phyloP scores from a whole-genome alignment of 2,329 filamentous ascomycete species.

The Pestalotiopsis sp. region DNA sequence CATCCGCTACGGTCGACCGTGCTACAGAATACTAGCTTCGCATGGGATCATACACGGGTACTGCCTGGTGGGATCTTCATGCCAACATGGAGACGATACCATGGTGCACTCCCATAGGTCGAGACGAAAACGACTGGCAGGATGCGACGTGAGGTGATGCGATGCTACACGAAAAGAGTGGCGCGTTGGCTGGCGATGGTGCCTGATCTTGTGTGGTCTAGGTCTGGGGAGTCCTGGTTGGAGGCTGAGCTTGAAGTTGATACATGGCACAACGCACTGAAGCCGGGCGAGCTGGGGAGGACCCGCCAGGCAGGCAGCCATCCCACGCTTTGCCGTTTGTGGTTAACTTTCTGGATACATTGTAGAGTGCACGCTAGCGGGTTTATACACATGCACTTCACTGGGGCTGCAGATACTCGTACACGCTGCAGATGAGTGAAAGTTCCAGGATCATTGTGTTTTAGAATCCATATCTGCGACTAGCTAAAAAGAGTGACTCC shows the following conservation, averaged over 20 bases:
- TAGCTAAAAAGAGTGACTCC: too few relatives aligned
- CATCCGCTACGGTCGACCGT: neutral
- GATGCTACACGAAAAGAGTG: neutral
- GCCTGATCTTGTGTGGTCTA: neutral
- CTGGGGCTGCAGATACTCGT: too few relatives aligned
- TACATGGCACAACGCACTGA: neutral
- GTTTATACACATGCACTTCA: too few relatives aligned
- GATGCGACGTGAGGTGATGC: neutral
- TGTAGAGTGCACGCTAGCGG: too few relatives aligned
- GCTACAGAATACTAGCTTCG: neutral
- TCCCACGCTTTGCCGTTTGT: neutral
- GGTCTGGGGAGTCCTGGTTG: neutral
- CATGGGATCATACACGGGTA: neutral
- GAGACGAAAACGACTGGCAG: neutral
- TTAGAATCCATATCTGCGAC: too few relatives aligned
- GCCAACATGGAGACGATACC: neutral
- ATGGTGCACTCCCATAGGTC: neutral
- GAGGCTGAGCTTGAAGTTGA: neutral
- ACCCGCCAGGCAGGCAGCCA: neutral
- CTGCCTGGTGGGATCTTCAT: neutral
- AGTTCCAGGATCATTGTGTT: too few relatives aligned
- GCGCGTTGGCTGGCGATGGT: neutral
- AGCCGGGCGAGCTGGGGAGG: neutral
- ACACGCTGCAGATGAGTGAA: too few relatives aligned
- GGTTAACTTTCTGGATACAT: too few relatives aligned